Conservation (phyloP, 2,329 filamentous ascomycete genomes). For the Apiospora arundinis region DNA sequence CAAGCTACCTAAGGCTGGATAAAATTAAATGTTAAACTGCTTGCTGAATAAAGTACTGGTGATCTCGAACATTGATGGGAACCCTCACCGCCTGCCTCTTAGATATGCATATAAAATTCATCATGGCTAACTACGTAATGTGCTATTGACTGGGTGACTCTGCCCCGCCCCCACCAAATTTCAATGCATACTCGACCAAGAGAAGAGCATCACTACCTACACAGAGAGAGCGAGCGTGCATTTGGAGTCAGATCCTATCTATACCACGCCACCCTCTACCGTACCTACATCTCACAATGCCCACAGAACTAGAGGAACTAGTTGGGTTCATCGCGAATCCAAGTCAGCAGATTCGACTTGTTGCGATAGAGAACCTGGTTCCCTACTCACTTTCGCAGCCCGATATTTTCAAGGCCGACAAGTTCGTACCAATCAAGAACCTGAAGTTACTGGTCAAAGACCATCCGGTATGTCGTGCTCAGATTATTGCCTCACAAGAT, state of each 20-base stretch:
- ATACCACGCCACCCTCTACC: neutral
- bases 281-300: slow-evolving; percentile 57
- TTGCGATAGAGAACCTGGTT: slow-evolving; percentile 85
- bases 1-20: too few relatives aligned
- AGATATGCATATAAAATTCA: neutral
- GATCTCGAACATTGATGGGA: neutral
- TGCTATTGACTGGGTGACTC: neutral
- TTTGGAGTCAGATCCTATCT: neutral
- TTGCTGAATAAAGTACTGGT: neutral
- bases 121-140: slow-evolving; percentile 17
- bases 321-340: slow-evolving; percentile 93
- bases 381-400: slow-evolving; percentile 79
- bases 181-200: neutral
- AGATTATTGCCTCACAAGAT: neutral
- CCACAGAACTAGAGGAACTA: slow-evolving; percentile 82
- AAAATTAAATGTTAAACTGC: too few relatives aligned
- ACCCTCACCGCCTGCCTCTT: slow-evolving; percentile 13
- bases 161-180: slow-evolving; percentile 22
- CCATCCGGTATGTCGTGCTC: slow-evolving; percentile 69
- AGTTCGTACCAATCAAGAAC: slow-evolving; percentile 81
- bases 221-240: neutral
- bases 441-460: slow-evolving; percentile 87
- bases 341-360: slow-evolving; percentile 86
- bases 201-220: neutral
- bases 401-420: slow-evolving; percentile 81